Percentiles rank a stretch among this genome's conserved stretches.
Conservation (phyloP, 441 rosid genomes). For the Erodium moschatum region DNA sequence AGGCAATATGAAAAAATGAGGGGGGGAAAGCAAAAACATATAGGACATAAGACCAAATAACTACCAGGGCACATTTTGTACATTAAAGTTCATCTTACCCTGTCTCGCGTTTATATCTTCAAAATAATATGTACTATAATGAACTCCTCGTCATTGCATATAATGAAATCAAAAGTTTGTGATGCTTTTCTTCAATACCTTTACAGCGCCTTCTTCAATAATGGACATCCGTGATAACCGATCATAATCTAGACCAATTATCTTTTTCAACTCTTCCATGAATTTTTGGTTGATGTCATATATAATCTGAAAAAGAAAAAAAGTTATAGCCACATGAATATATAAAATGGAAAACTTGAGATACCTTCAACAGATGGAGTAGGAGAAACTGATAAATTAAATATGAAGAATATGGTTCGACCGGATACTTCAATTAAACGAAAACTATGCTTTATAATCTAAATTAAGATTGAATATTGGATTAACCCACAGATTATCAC, state of each 20-base stretch:
- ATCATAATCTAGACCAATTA: constrained; percentile 40
- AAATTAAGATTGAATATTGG: neutral
- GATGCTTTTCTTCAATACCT: constrained; percentile 29
- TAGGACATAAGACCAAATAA: too few relatives aligned
- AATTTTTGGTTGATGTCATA: constrained; percentile 39
- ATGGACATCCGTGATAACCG: constrained; percentile 45
- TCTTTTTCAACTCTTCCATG: constrained; percentile 42
- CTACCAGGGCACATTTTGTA: too few relatives aligned
- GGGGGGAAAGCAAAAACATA: too few relatives aligned
- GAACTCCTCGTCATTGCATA: neutral
- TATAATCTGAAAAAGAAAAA: constrained; percentile 33
- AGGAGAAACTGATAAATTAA: neutral
- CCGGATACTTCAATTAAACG: neutral
- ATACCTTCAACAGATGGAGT: neutral
- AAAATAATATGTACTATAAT: neutral
- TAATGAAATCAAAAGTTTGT: neutral
- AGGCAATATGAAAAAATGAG: too few relatives aligned
- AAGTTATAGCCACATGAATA: constrained; percentile 11
- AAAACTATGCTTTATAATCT: neutral
- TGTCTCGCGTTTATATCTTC: neutral
- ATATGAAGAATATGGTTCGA: neutral
- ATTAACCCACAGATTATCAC: neutral
- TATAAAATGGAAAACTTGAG: neutral
- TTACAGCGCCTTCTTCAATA: constrained; percentile 47
- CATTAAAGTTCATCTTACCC: neutral